Evolutionary conservation across 169 alveolate genomes (phyloP), one percentile per base, ranked within the genome.

Genomic region (Eimeria maxima): DNA sequence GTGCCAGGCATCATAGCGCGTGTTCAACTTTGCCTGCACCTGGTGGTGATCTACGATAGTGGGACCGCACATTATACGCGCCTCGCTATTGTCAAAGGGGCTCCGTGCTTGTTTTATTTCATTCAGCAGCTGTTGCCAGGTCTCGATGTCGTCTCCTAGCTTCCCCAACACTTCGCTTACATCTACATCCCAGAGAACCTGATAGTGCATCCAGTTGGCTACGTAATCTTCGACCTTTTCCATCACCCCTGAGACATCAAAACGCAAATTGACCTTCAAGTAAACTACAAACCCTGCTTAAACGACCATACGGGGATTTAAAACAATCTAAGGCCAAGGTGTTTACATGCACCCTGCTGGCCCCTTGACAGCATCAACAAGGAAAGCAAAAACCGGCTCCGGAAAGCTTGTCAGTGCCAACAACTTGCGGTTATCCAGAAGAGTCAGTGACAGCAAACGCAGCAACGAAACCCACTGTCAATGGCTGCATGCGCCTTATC

Each of bases 101-200:
- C 97, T 97, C 96, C 99, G 97, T 33, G 98, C 99, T 91, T 95
- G 97, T 53, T 98, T 98, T 42, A 99, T 98, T 92, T 99, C 99
- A 94, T 97, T 97, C 96, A 99, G 97, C 81, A 99, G 97, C 45
- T 98, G 98, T 96, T 99, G 99, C 99, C 99, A 99, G 69, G 97
- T 97, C 74, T 98, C 99, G 83, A 99, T 97, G 95, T 98, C 99
- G 92, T 98, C 99, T 57, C 99, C 99, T 87, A 99, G 96, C 88
- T 97, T 96, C 65, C 98, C 97, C 50, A 98, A 98, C 14, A 98
- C 99, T 42, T 97, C 97, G 63, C 97, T 97, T 27, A 98, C 97
- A 83, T 98, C 99, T 83, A 99, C 98, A 95, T 98, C 99, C 99
- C 99, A 99, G 27, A 99, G 96, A 14, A 99, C 98, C 96, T 99